Evolutionary conservation across 1,139 yeast species (phyloP).

Genomic region (Suhomyces guaymorum): DNA sequence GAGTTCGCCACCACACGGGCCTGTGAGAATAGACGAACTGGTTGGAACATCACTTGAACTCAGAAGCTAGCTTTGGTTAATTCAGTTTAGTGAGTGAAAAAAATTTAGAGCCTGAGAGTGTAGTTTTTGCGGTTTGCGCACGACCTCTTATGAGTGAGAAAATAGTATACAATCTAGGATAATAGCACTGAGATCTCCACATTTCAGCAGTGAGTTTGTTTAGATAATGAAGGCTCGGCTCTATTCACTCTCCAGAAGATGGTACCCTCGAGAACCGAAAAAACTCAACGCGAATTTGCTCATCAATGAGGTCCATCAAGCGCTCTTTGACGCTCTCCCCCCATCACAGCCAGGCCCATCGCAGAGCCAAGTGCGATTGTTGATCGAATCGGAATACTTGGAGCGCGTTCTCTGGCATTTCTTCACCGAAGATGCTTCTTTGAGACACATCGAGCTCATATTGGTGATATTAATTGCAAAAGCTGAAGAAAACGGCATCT

Average conservation of each 20-base stretch:
- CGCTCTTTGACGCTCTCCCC: conserved; percentile 11
- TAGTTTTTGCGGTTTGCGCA: conserved; percentile 12
- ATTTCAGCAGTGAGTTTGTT: neutral
- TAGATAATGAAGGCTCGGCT: too few relatives aligned
- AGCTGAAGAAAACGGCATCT: neutral
- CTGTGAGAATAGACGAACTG: conserved; percentile 24
- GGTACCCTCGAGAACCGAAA: conserved; percentile 23
- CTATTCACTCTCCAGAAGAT: conserved; percentile 16
- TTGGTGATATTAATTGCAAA: conserved; percentile 15
- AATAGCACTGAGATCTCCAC: too few relatives aligned
- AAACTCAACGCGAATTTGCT: conserved; percentile 17
- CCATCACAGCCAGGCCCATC: conserved; percentile 5
- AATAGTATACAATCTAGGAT: too few relatives aligned
- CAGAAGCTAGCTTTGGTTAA: too few relatives aligned
- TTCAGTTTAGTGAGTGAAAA: too few relatives aligned
- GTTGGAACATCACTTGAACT: conserved; percentile 22
- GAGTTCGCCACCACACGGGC: conserved; percentile 17
- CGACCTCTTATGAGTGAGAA: conserved; percentile 7
- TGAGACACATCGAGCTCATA: conserved; percentile 41
- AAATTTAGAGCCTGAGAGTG: neutral
- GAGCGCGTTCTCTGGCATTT: conserved; percentile 39
- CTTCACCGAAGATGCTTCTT: conserved; percentile 39
- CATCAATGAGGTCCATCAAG: conserved; percentile 25
- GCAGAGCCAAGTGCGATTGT: conserved; percentile 9
- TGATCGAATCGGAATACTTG: conserved; percentile 26